A percentile compares a stretch with the other conserved stretches of the same genome.
Conservation (phyloP, 805 yeast genomes). For the Pichia nakasei region DNA sequence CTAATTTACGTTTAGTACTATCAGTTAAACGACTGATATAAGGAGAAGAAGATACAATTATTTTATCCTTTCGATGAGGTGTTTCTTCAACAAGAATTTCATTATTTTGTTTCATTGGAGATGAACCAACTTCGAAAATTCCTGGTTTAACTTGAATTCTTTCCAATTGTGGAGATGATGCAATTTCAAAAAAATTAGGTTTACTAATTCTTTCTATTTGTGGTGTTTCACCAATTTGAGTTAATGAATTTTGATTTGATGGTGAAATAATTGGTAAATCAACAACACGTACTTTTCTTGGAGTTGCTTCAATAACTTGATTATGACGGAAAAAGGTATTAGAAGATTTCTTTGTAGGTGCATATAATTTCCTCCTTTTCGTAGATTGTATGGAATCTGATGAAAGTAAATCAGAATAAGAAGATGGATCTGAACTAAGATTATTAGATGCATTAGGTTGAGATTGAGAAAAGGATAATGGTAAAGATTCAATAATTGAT, state of each 20-base stretch:
- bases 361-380: conserved; percentile 14
- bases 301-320: conserved; percentile 18
- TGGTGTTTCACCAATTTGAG: too few species aligned
- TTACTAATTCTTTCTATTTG: not conserved
- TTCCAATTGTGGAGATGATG: conserved; percentile 4
- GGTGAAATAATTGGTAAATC: too few species aligned
- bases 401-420: not conserved
- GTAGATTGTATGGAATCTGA: not conserved
- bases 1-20: conserved; percentile 14
- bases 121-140: conserved; percentile 14
- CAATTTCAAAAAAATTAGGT: not conserved
- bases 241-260: too few species aligned
- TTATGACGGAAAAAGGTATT: not conserved
- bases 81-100: not conserved
- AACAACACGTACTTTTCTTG: conserved; percentile 1
- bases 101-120: conserved; percentile 11
- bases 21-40: not conserved
- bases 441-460: not conserved
- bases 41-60: not conserved
- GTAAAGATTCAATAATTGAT: conserved; percentile 1
- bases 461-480: not conserved
- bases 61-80: not conserved
- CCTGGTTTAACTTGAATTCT: conserved; percentile 12
- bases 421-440: too few species aligned
- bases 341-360: conserved; percentile 21